phyloP scores from a whole-genome alignment of 495 filamentous ascomycete species.

The Aspergillus olivimuriae region DNA sequence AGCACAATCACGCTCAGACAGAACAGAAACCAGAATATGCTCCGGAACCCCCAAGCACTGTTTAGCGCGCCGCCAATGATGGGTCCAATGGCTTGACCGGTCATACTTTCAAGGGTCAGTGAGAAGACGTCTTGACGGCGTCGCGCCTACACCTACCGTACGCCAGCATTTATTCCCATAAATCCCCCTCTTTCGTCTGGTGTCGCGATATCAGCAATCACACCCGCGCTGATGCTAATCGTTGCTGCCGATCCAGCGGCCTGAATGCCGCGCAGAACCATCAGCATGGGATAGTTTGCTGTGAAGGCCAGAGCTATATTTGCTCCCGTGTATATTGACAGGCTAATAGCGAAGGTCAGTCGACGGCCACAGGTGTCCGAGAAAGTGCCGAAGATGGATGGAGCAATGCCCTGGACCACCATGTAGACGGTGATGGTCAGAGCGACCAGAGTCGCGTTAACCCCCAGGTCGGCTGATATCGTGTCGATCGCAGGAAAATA shows the following conservation, averaged over 20 bases:
- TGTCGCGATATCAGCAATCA: conserved; percentile 35
- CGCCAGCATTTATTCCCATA: conserved; percentile 35
- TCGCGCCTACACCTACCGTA: conserved; percentile 12
- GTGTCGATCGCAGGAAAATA: conserved; percentile 65
- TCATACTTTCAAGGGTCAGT: conserved; percentile 19
- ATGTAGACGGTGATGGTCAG: conserved; percentile 39
- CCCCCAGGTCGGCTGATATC: conserved; percentile 24
- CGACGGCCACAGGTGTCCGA: conserved; percentile 38
- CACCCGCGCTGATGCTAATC: conserved; percentile 38
- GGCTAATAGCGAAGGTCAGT: conserved; percentile 32
- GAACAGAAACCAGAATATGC: conserved; percentile 66
- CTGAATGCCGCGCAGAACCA: conserved; percentile 59
- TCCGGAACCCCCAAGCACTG: conserved; percentile 59
- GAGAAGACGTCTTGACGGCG: no score
- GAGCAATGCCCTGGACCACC: conserved; percentile 41
- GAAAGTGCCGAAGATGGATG: conserved; percentile 38
- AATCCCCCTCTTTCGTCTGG: conserved; percentile 33
- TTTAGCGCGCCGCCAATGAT: conserved; percentile 61
- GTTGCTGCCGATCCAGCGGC: conserved; percentile 54
- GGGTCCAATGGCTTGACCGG: conserved; percentile 53
- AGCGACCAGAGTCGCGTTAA: conserved; percentile 29
- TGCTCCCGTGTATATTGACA: conserved; percentile 40
- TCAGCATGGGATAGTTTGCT: conserved; percentile 52
- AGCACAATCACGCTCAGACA: neutral
- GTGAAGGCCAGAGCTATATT: conserved; percentile 60